A percentile compares a stretch with the other conserved stretches of the same genome.
phyloP scores from a whole-genome alignment of 495 filamentous ascomycete species.

The Aspergillus haitiensis region DNA sequence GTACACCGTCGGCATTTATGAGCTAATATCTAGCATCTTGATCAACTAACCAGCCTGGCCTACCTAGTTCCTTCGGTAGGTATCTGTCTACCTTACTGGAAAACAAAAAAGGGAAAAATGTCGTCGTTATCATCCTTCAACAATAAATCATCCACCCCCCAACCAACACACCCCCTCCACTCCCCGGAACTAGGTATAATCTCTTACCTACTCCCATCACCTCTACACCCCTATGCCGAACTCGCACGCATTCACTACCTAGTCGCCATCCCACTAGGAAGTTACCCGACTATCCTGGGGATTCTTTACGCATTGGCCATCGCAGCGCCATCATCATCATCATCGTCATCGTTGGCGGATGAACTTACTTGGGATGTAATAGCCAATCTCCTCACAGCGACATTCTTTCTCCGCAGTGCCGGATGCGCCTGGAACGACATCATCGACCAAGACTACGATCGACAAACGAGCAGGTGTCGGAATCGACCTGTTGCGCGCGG shows the following conservation, averaged over 20 bases:
- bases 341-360: neutral
- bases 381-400: constrained; percentile 6
- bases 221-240: constrained; percentile 23
- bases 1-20: too few species aligned
- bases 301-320: constrained; percentile 17
- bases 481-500: constrained; percentile 31
- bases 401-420: constrained; percentile 16
- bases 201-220: neutral
- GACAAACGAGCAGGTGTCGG: constrained; percentile 32
- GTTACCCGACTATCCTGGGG: constrained; percentile 34
- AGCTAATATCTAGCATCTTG: too few species aligned
- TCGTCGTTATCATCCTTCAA: too few species aligned
- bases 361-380: neutral
- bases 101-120: too few species aligned
- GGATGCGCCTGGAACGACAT: constrained; percentile 43
- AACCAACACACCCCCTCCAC: neutral
- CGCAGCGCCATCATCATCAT: neutral
- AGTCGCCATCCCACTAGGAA: constrained; percentile 32
- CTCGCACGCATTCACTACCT: constrained; percentile 41
- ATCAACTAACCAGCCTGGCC: too few species aligned
- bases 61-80: too few species aligned
- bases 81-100: too few species aligned
- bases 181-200: neutral
- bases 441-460: constrained; percentile 41
- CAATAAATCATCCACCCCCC: neutral